These are phyloP conservation scores for Eucalyptus shirleyi DNA, from an alignment of 345 rosid species.

Conservation along the genomic window DNA sequence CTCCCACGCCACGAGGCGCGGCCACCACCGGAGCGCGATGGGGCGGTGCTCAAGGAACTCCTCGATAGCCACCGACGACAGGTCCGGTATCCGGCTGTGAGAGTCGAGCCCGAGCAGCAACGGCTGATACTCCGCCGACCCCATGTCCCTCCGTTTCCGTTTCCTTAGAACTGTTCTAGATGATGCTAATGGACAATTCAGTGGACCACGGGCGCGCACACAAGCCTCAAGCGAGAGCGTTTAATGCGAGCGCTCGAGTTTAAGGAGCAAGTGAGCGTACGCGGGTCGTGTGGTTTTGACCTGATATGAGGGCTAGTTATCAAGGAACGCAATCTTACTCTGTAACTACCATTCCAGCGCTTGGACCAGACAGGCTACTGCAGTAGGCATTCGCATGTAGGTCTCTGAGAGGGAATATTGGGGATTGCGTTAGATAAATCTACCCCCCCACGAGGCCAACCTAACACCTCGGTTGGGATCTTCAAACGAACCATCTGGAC, in stretches of 20 bases:
- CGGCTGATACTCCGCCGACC: slow-evolving; percentile 19
- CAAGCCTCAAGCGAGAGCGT: neutral
- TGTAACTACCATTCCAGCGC: neutral
- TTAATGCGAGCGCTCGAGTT: neutral
- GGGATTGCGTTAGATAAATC: neutral
- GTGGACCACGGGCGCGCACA: neutral
- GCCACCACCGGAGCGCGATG: slow-evolving; percentile 54
- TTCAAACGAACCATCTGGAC: neutral
- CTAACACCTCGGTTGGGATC: neutral
- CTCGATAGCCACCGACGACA: slow-evolving; percentile 49
- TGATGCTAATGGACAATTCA: neutral
- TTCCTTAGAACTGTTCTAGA: neutral
- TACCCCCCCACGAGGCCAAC: neutral
- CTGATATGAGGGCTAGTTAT: neutral
- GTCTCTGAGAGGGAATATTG: neutral
- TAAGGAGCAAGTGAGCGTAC: neutral
- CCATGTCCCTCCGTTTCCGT: slow-evolving; percentile 4
- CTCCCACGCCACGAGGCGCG: slow-evolving; percentile 60
- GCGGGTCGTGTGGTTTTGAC: neutral
- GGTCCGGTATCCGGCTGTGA: slow-evolving; percentile 27
- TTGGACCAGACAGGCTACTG: neutral
- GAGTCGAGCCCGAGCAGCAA: slow-evolving; percentile 52
- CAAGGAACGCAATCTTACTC: neutral
- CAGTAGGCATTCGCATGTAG: neutral
- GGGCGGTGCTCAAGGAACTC: slow-evolving; percentile 39